Evolutionary conservation across 2,329 filamentous ascomycete genomes (phyloP).

Genomic region (Coleophoma crateriformis): DNA sequence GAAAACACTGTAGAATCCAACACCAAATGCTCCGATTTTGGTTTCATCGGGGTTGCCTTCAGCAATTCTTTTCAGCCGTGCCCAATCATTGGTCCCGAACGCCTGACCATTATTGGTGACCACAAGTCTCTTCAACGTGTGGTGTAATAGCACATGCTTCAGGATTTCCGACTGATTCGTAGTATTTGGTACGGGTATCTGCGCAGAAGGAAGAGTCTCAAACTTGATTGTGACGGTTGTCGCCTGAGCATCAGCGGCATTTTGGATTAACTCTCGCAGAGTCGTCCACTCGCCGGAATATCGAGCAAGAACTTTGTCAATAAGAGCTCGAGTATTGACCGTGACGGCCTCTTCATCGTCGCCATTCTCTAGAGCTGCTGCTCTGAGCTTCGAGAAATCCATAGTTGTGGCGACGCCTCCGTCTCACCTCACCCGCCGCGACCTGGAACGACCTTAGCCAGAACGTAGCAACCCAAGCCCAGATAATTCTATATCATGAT

Average conservation of each 20-base stretch:
- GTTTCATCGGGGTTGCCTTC: constrained; percentile 98
- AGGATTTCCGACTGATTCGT: constrained; percentile 66
- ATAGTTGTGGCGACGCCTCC: constrained; percentile 33
- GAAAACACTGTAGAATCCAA: constrained; percentile 98
- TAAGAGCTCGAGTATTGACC: constrained; percentile 91
- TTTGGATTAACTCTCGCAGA: constrained; percentile 91
- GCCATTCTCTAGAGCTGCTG: constrained; percentile 78
- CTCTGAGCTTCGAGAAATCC: constrained; percentile 73
- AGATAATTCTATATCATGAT: not conserved
- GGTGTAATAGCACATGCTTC: constrained; percentile 78
- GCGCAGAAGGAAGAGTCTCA: constrained; percentile 81
- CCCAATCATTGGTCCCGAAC: constrained; percentile 90
- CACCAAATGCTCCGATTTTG: constrained; percentile 97
- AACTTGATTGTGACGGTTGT: constrained; percentile 85
- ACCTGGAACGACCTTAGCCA: not conserved
- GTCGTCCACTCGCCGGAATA: constrained; percentile 95
- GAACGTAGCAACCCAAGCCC: not conserved
- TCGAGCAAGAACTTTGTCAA: constrained; percentile 93
- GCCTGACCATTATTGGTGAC: constrained; percentile 89
- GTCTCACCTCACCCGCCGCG: not conserved
- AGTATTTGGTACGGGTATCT: constrained; percentile 58
- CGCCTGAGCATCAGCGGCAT: constrained; percentile 94
- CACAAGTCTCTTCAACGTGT: constrained; percentile 80
- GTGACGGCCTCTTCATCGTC: constrained; percentile 96
- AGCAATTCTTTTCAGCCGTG: constrained; percentile 89